Evolutionary conservation across 2,329 filamentous ascomycete genomes (phyloP).

Genomic region (Penicillium sclerotiorum): DNA sequence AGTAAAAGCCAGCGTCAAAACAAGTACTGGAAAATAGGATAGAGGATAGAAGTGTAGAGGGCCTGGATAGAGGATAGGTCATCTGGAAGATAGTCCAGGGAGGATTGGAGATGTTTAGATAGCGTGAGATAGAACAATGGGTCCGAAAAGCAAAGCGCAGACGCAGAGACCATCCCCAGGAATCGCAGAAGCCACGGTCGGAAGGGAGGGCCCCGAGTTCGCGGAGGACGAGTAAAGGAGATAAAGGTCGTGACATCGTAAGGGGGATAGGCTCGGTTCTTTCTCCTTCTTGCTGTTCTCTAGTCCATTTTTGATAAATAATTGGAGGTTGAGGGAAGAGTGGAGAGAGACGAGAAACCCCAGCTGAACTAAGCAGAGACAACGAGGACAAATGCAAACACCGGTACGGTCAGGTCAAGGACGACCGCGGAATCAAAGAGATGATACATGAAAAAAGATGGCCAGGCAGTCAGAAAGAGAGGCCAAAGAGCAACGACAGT

Average conservation of each 20-base stretch:
- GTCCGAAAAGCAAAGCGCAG: slow-evolving; percentile 9
- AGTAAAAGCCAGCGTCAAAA: not conserved
- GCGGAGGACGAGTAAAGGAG: slow-evolving; percentile 23
- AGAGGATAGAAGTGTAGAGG: slow-evolving; percentile 4
- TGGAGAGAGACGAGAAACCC: not conserved
- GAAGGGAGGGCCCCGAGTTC: slow-evolving; percentile 15
- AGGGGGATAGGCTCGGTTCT: slow-evolving; percentile 12
- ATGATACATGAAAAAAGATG: slow-evolving; percentile 17
- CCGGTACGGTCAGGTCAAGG: not conserved
- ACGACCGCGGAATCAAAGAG: slow-evolving; percentile 4
- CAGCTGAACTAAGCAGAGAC: slow-evolving; percentile 2
- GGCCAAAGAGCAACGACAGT: not conserved
- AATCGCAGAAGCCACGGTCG: slow-evolving; percentile 27
- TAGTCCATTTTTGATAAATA: slow-evolving; percentile 8
- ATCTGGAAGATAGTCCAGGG: slow-evolving; percentile 1
- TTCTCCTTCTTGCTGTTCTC: not conserved
- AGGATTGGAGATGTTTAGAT: slow-evolving; percentile 4
- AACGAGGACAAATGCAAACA: slow-evolving; percentile 2
- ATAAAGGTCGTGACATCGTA: slow-evolving; percentile 39
- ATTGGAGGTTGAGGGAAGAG: not conserved
- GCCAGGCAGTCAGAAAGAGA: slow-evolving; percentile 6
- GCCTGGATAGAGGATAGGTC: not conserved
- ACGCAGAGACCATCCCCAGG: slow-evolving; percentile 22
- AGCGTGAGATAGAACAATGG: not conserved
- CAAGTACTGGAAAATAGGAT: not conserved